Percentiles rank a stretch among this genome's conserved stretches.
Conservation (phyloP, 1,284 basidiomycete species). For the Heliocybe sulcata region DNA sequence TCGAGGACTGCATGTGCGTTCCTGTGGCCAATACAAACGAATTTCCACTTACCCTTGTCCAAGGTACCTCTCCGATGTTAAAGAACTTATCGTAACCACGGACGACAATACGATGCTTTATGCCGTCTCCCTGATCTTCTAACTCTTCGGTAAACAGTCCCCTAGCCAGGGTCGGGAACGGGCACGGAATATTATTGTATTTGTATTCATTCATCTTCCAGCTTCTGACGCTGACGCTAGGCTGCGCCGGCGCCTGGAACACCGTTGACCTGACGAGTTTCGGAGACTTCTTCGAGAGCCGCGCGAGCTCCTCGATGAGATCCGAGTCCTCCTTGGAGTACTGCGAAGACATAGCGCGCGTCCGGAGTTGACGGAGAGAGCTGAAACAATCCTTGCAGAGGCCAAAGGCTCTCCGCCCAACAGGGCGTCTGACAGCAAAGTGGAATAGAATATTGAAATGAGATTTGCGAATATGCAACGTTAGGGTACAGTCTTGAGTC, state of each 20-base stretch:
- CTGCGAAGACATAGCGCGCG: neutral
- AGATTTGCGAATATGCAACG: neutral
- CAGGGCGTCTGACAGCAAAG: neutral
- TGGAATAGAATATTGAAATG: neutral
- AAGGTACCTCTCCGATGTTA: slow-evolving; percentile 93
- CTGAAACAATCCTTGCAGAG: neutral
- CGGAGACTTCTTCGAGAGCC: slow-evolving; percentile 41
- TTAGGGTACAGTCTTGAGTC: too few relatives aligned
- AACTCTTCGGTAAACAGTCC: slow-evolving; percentile 73
- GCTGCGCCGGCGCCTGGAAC: slow-evolving; percentile 49
- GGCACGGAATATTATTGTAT: slow-evolving; percentile 83
- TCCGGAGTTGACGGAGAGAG: neutral
- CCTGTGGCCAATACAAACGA: too few relatives aligned
- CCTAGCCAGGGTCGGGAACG: slow-evolving; percentile 87
- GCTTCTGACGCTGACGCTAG: slow-evolving; percentile 53
- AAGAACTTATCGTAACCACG: slow-evolving; percentile 99
- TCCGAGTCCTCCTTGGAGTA: slow-evolving; percentile 38
- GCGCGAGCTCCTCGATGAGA: slow-evolving; percentile 45
- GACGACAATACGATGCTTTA: slow-evolving; percentile 68
- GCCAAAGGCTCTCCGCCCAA: neutral
- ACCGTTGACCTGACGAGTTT: slow-evolving; percentile 53
- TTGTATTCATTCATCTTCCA: slow-evolving; percentile 98
- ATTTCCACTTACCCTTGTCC: slow-evolving; percentile 69
- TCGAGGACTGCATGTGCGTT: too few relatives aligned
- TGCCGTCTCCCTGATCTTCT: slow-evolving; percentile 15